These are phyloP conservation scores for Sporothrix schenckii DNA, from an alignment of 2,329 filamentous ascomycete species.

Conservation along the genomic window DNA sequence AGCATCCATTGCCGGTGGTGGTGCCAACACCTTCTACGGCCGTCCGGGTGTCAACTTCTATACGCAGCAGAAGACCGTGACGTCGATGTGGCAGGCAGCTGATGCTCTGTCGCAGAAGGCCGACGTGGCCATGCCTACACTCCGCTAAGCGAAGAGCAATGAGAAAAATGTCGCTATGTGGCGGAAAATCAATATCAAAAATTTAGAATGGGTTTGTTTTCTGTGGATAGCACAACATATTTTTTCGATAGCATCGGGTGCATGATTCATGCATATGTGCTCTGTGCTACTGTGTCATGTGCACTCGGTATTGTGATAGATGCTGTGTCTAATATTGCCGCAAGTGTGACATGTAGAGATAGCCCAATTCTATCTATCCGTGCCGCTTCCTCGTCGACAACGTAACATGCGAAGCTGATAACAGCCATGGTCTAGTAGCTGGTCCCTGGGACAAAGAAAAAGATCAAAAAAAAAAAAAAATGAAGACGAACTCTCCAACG, in stretches of 20 bases:
- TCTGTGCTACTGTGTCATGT: too few relatives aligned
- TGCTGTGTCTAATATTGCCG: too few relatives aligned
- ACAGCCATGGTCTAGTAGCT: not conserved
- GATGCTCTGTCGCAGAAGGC: conserved; percentile 86
- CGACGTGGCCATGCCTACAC: conserved; percentile 79
- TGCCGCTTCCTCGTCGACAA: not conserved
- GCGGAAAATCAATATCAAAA: conserved; percentile 7
- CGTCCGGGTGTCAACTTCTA: conserved; percentile 92
- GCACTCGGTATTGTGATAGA: too few relatives aligned
- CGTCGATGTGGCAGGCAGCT: conserved; percentile 81
- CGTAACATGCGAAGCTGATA: not conserved
- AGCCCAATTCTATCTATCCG: not conserved
- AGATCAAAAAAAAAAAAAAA: not conserved
- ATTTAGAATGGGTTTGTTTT: not conserved
- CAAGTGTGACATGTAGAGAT: not conserved
- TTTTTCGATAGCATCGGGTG: not conserved
- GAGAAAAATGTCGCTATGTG: not conserved
- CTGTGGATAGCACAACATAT: not conserved
- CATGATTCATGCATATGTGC: not conserved
- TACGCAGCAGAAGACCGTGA: conserved; percentile 97
- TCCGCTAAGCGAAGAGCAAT: conserved; percentile 29
- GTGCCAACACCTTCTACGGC: conserved; percentile 93
- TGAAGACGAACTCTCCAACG: not conserved
- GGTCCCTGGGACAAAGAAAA: not conserved
- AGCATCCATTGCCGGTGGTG: conserved; percentile 88